Conservation (phyloP, 495 filamentous ascomycete genomes). For the Aspergillus heteromorphus region DNA sequence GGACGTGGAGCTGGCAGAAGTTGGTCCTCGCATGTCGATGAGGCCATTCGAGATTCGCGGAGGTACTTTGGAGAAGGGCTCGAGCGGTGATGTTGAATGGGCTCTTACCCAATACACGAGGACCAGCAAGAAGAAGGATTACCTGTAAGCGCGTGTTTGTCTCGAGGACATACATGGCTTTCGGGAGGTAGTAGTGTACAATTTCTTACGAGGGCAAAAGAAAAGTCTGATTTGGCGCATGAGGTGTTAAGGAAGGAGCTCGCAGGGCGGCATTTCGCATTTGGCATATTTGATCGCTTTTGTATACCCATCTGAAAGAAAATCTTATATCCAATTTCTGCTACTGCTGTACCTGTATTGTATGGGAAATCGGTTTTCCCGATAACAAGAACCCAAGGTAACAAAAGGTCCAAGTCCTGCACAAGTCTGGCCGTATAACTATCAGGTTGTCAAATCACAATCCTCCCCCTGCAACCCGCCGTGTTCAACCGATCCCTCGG, state of each 20-base stretch:
- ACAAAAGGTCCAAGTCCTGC: too few relatives aligned
- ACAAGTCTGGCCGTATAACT: too few relatives aligned
- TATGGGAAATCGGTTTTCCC: not conserved
- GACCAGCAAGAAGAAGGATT: slow-evolving; percentile 87
- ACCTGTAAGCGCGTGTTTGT: slow-evolving; percentile 52
- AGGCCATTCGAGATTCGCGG: slow-evolving; percentile 87
- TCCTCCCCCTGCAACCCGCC: not conserved
- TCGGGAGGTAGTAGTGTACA: not conserved
- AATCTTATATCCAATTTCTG: not conserved
- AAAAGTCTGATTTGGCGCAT: slow-evolving; percentile 24
- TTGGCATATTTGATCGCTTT: slow-evolving; percentile 14
- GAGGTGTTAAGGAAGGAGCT: slow-evolving; percentile 17
- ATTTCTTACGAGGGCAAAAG: slow-evolving; percentile 16
- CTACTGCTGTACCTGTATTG: not conserved
- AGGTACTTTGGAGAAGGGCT: slow-evolving; percentile 84
- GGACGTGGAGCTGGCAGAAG: slow-evolving; percentile 88
- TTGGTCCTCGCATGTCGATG: slow-evolving; percentile 96
- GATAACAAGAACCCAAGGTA: too few relatives aligned
- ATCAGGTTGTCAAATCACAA: too few relatives aligned
- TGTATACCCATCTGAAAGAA: slow-evolving; percentile 22
- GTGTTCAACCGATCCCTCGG: not conserved
- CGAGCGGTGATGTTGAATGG: slow-evolving; percentile 96
- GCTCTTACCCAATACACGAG: slow-evolving; percentile 90
- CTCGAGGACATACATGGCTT: not conserved
- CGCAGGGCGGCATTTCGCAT: slow-evolving; percentile 7